Base-by-base conservation (phyloP, 345 rosid genomes). In the Arabis hirsuta region DNA sequence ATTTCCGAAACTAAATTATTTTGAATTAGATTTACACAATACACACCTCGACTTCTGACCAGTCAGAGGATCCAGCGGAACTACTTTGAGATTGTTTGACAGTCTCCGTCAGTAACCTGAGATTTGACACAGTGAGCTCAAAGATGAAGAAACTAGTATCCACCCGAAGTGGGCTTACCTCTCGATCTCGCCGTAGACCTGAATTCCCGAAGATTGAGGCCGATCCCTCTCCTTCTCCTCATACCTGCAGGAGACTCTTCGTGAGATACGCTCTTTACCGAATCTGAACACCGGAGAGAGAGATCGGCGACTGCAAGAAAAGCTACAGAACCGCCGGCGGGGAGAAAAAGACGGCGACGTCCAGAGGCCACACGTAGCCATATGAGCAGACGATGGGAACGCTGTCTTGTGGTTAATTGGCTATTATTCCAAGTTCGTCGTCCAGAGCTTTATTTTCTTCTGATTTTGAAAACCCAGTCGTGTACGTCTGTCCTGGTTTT, bases 21-120 rank as follows among this genome's bases (percentile, higher is more conserved):
- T 42, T 12, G 26, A 57, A 36, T 38, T 65, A 4, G 41, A 44
- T 38, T 8, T 43, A 24, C 74, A 76, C 38, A 62, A 7, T 54
- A 16, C 62, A 85, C 47, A 95, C 96, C 97, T 95, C 99, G 9
- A 95, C 65, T 82, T 89, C 82, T 78, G 68, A 82, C 99, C 99
- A 91, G 69, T 90, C 90, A 2, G 67, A 74, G 13, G 88, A 82
- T 68, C 79, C 83, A 62, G 82, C 80, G 87, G 84, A 86, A 63
- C 83, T 76, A 66, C 73, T 84, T 73, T 95, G 97, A 27, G 96
- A 88, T 69, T 87, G 94, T 70, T 82, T 81, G 22, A 85, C 94
- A 53, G 92, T 86, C 76, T 95, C 99, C 0, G 96, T 91, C 7
- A 95, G 81, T 65, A 95, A 78, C 76, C 98, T 94, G 86, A 77